Conservation (phyloP, 2,329 filamentous ascomycete species). For the Venturia effusa region DNA sequence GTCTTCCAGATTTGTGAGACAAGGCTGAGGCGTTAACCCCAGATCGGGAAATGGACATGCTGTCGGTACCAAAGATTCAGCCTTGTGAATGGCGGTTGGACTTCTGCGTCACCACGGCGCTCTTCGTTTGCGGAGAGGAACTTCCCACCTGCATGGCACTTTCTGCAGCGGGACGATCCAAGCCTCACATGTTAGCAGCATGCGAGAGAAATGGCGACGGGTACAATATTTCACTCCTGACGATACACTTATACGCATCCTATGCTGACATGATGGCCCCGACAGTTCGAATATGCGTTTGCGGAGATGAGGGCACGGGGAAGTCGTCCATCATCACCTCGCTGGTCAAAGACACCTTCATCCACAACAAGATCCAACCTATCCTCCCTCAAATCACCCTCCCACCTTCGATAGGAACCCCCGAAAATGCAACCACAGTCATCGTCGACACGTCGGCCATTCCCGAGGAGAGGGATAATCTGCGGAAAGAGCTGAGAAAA, state of each 20-base stretch:
- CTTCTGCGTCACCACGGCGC: neutral
- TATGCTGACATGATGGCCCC: neutral
- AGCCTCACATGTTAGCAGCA: neutral
- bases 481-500: slow-evolving; percentile 91
- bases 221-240: slow-evolving; percentile 9
- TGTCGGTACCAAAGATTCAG: neutral
- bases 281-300: slow-evolving; percentile 82
- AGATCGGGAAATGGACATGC: neutral
- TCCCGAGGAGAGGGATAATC: slow-evolving; percentile 79
- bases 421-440: slow-evolving; percentile 93
- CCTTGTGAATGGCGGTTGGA: neutral
- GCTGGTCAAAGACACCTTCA: slow-evolving; percentile 93
- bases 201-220: slow-evolving; percentile 18
- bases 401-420: slow-evolving; percentile 81
- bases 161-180: too few relatives aligned
- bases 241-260: neutral
- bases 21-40: neutral
- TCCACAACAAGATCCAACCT: slow-evolving; percentile 88
- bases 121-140: neutral
- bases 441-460: slow-evolving; percentile 96
- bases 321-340: slow-evolving; percentile 64
- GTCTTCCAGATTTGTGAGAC: neutral
- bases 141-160: neutral
- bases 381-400: slow-evolving; percentile 93
- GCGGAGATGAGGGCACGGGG: slow-evolving; percentile 70